phyloP scores from a whole-genome alignment of 176 grass and related monocot species.

The Cenchrus americanus region DNA sequence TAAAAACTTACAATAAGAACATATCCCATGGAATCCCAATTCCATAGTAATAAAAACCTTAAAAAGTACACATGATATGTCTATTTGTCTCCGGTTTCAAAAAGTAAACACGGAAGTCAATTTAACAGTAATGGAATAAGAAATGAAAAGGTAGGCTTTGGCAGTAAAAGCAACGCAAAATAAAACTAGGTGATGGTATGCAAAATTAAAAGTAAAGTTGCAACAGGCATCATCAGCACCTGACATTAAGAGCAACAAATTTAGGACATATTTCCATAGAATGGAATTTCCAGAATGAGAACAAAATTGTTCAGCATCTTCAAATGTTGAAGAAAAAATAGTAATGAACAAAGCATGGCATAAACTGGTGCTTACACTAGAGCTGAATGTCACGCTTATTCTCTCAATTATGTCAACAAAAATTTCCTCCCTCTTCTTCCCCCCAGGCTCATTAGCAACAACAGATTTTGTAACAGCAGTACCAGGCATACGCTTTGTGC shows the following conservation, averaged over 20 bases:
- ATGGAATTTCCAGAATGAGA: not conserved
- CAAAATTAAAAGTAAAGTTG: conserved; percentile 9
- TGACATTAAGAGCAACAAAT: conserved; percentile 2
- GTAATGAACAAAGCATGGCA: not conserved
- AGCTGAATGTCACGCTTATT: conserved; percentile 99
- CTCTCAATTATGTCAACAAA: conserved; percentile 99
- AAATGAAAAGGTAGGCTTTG: conserved; percentile 1
- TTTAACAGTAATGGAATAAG: conserved; percentile 6
- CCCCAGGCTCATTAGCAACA: conserved; percentile 86
- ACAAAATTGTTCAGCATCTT: not conserved
- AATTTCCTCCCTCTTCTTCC: conserved; percentile 97
- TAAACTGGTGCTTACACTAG: conserved; percentile 70
- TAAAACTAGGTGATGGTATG: conserved; percentile 1
- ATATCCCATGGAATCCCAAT: not conserved
- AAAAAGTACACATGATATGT: not conserved
- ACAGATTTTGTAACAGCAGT: conserved; percentile 99
- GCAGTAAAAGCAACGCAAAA: not conserved
- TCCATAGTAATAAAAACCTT: not conserved
- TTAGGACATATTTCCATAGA: not conserved
- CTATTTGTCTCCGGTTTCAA: conserved; percentile 2
- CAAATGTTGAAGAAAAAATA: not conserved
- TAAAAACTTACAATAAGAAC: not conserved
- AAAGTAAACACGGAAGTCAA: not conserved
- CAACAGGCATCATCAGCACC: not conserved
- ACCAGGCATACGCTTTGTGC: conserved; percentile 95